Evolutionary conservation across 1,284 basidiomycete genomes (phyloP), one percentile per base, ranked within the genome.

Genomic region (Macrocybe sp.): DNA sequence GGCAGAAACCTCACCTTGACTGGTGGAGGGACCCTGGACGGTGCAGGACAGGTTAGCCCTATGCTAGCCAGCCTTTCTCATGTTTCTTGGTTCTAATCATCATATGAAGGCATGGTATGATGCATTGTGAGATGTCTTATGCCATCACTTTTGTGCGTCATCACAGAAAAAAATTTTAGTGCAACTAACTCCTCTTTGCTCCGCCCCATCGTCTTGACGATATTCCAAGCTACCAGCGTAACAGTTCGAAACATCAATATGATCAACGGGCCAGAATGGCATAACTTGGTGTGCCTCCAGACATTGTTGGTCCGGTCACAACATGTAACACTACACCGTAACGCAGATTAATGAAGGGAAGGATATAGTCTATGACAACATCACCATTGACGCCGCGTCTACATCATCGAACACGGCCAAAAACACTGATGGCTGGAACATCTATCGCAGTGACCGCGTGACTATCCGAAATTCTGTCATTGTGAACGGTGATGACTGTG

Each of bases 341-440:
- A 22, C 29, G 22, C 12, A 72, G 71, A 64, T 73, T 6, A 72
- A 73, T 52, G 72, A 74, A 54, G 67, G 66, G 14, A 56, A 75
- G 53, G 72, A 78, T 52, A 69, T 80, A 29, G 61, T 69, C 2
- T 79, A 70, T 57, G 66, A 68, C 55, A 72, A 74, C 47, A 66
- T 78, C 35, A 70, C 67, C 7, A 68, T 77, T 47, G 63, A 59
- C 38, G 68, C 73, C 4, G 63, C 61, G 7, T 77, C 77, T 2
- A 78, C 70, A 5, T 76, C 73, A 3, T 65, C 63, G 9, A 65
- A 75, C 50, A 53, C 50, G 0, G 67, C 75, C 3, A 52, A 57
- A 37, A 83, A 84, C 55, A 81, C 79, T 45, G 80, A 83, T 53
- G 81, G 81, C 6, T 83, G 79, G 79, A 76, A 85, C 55, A 76